These are phyloP conservation scores for Aureobasidium zeae DNA, from an alignment of 2,329 filamentous ascomycete genomes.

Conservation along the genomic window DNA sequence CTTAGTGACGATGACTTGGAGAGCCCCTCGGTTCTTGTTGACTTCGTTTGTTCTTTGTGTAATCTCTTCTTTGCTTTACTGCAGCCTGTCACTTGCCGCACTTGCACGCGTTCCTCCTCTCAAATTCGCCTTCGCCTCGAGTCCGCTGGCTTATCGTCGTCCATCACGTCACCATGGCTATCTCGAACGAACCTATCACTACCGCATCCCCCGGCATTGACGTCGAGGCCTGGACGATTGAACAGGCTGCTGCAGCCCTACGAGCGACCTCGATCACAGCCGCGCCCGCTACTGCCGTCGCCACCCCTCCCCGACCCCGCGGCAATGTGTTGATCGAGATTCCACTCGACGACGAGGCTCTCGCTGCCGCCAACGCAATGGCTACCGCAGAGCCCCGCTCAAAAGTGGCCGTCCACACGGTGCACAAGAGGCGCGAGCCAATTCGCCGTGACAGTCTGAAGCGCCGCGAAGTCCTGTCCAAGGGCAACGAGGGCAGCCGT, in stretches of 20 bases:
- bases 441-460: slow-evolving; percentile 53
- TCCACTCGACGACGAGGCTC: slow-evolving; percentile 54
- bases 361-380: slow-evolving; percentile 18
- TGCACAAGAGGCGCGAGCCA: slow-evolving; percentile 45
- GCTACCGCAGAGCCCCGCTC: slow-evolving; percentile 13
- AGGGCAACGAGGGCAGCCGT: slow-evolving; percentile 83
- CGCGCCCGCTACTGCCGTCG: too few species aligned
- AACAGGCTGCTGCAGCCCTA: slow-evolving; percentile 37
- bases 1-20: slow-evolving; percentile 8
- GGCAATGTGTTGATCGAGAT: slow-evolving; percentile 62
- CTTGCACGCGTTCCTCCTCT: not conserved
- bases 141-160: not conserved
- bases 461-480: slow-evolving; percentile 65
- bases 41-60: too few species aligned
- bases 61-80: too few species aligned
- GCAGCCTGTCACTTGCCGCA: slow-evolving; percentile 1
- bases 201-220: slow-evolving; percentile 12
- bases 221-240: slow-evolving; percentile 40
- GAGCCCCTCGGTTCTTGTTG: too few species aligned
- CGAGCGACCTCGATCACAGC: slow-evolving; percentile 33
- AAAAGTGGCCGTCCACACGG: slow-evolving; percentile 34
- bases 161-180: slow-evolving; percentile 8
- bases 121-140: not conserved
- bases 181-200: slow-evolving; percentile 6
- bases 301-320: slow-evolving; percentile 26